Evolutionary conservation across 2,329 filamentous ascomycete genomes (phyloP).

Genomic region (Cercospora sp.): DNA sequence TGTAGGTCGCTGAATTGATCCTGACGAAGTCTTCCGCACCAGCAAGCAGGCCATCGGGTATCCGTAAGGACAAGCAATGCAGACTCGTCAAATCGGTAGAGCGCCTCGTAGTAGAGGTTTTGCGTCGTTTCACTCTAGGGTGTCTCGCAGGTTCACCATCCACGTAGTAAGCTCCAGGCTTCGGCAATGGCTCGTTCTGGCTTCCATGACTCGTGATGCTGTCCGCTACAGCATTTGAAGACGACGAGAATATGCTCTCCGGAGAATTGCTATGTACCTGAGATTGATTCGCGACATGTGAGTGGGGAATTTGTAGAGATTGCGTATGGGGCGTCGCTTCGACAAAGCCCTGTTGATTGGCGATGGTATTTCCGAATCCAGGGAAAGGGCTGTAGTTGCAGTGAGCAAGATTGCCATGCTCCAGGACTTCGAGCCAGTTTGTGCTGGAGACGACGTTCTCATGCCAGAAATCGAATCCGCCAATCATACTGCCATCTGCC

Average conservation of each 20-base stretch:
- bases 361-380: not conserved
- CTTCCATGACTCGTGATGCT: conserved; percentile 10
- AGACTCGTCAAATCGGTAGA: not conserved
- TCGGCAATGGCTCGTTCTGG: conserved; percentile 7
- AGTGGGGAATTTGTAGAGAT: not conserved
- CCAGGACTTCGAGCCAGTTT: conserved; percentile 27
- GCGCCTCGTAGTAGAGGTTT: conserved; percentile 12
- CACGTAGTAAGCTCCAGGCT: conserved; percentile 29
- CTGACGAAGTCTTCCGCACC: not conserved
- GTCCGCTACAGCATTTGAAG: conserved; percentile 16
- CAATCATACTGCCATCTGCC: not conserved
- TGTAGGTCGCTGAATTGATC: conserved; percentile 12
- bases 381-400: conserved; percentile 7
- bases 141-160: conserved; percentile 32
- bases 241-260: conserved; percentile 14
- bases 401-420: conserved; percentile 9
- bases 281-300: not conserved
- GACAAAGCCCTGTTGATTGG: not conserved
- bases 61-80: not conserved
- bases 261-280: conserved; percentile 17
- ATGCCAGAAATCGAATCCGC: conserved; percentile 25
- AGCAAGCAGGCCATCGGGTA: not conserved
- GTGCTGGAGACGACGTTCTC: conserved; percentile 23
- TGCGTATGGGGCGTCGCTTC: not conserved
- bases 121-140: conserved; percentile 26